These are phyloP conservation scores for Murraya koenigii DNA, from an alignment of 345 rosid genomes.

Conservation along the genomic window DNA sequence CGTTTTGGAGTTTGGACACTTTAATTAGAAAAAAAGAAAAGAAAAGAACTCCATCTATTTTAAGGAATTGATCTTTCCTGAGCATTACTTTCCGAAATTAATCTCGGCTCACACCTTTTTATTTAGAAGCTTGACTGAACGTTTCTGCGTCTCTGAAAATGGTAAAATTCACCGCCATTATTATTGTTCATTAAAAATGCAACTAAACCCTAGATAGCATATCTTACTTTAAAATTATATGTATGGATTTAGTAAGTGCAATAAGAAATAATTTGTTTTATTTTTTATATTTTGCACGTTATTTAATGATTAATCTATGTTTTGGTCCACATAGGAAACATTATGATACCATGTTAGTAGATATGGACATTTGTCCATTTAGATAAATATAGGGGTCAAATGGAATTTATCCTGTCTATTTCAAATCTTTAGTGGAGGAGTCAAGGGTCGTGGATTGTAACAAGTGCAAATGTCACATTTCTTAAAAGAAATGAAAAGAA, in stretches of 20 bases:
- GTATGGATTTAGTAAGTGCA: neutral
- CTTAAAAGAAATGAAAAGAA: constrained; percentile 29
- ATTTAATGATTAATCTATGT: neutral
- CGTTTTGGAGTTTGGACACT: neutral
- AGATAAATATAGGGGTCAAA: constrained; percentile 13
- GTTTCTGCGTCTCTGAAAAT: constrained; percentile 18
- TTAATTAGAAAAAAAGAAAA: too few relatives aligned
- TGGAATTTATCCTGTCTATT: constrained; percentile 23
- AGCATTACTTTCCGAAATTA: constrained; percentile 2
- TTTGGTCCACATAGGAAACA: constrained; percentile 28
- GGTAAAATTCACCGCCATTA: constrained; percentile 15
- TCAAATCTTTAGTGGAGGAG: constrained; percentile 48
- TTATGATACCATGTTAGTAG: constrained; percentile 28
- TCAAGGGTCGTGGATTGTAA: constrained; percentile 48
- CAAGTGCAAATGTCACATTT: neutral
- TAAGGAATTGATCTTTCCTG: neutral
- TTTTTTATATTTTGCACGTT: neutral
- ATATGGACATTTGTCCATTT: constrained; percentile 4
- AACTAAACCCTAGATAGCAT: neutral
- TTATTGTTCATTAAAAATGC: neutral
- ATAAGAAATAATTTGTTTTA: neutral
- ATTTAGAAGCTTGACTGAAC: constrained; percentile 21
- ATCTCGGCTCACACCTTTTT: constrained; percentile 27
- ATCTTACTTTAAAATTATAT: neutral
- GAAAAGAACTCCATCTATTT: neutral